Base-by-base conservation (phyloP, 2,329 filamentous ascomycete genomes). In the Apiospora rasikravindrae region DNA sequence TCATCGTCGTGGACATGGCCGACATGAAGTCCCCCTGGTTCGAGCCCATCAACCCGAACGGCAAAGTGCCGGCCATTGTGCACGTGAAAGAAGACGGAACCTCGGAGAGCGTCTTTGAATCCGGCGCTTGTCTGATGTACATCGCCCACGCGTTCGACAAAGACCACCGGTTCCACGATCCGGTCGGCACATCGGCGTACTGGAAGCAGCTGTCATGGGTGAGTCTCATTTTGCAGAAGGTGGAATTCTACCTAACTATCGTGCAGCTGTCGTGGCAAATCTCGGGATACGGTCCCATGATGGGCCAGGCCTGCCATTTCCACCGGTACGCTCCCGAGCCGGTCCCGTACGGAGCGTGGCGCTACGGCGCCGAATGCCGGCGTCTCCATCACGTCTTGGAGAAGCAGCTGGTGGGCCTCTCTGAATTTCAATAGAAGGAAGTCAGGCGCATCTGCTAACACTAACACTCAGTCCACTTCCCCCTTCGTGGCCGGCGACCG, bases 151-250 rank as follows among this genome's bases (percentile, higher is more conserved):
- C 74, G 69, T 78, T 77, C 24, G 77, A 77, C 57, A 77, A 75
- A 67, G 74, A 75, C n/a, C 53, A 77, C 67, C 75, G 74, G 73
- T 33, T 78, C 37, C 77, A 74, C 8, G 76, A 75, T 29, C 72
- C 74, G 16, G 7, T 71, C 19, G 75, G 73, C n/a, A 77, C 76
- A 7, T 69, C 69, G 7, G 76, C 73, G 51, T 78, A 78, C 69
- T 78, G 74, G 74, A 70, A 71, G 16, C 75, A 77, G 73, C 45
- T 77, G 44, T 77, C 74, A 37, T 78, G 77, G 77, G 77, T 77
- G 73, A 72, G 74, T 70, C 37, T 57, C 4, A 0, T 29, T 0
- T 4, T n/a, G n/a, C n/a, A 14, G 29, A 13, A 16, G 3, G 14
- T 5, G 4, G 7, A 7, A 5, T 19, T 7, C 44, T 22, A 22